Evolutionary conservation across 352 stramenopile species (phyloP).

Genomic region (Peronospora farinosa): DNA sequence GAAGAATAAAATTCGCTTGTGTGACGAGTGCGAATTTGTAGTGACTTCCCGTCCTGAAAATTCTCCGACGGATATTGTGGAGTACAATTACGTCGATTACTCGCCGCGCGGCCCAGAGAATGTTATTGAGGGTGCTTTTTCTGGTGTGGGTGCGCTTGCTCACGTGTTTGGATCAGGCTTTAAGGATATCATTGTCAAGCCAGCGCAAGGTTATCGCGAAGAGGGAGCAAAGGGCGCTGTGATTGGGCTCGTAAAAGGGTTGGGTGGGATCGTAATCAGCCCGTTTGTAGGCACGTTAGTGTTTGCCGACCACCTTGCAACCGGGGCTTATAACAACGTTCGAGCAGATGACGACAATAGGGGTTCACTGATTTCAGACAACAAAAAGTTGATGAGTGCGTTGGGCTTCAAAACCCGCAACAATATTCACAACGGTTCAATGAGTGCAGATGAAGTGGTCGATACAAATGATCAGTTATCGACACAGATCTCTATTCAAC

Average conservation of each 20-base stretch:
- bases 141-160: slow-evolving; percentile 50
- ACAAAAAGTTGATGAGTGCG: slow-evolving; percentile 35
- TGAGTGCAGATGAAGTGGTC: slow-evolving; percentile 43
- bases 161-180: slow-evolving; percentile 58
- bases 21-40: slow-evolving; percentile 49
- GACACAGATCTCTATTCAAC: slow-evolving; percentile 38
- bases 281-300: slow-evolving; percentile 50
- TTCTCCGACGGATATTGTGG: slow-evolving; percentile 38
- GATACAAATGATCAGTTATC: slow-evolving; percentile 21
- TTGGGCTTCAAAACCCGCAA: slow-evolving; percentile 37
- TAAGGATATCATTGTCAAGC: slow-evolving; percentile 60
- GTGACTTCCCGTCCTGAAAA: slow-evolving; percentile 44
- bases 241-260: slow-evolving; percentile 50
- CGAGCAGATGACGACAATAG: slow-evolving; percentile 36
- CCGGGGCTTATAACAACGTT: slow-evolving; percentile 54
- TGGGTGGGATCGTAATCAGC: slow-evolving; percentile 45
- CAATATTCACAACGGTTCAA: slow-evolving; percentile 41
- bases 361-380: slow-evolving; percentile 40
- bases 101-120: slow-evolving; percentile 48
- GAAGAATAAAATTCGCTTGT: slow-evolving; percentile 48
- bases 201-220: slow-evolving; percentile 49
- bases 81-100: slow-evolving; percentile 63
- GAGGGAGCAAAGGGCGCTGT: slow-evolving; percentile 55
- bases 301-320: slow-evolving; percentile 62
- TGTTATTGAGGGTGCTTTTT: slow-evolving; percentile 38